These are phyloP conservation scores for Lepiota brunneoincarnata DNA, from an alignment of 768 basidiomycete genomes.

Conservation along the genomic window DNA sequence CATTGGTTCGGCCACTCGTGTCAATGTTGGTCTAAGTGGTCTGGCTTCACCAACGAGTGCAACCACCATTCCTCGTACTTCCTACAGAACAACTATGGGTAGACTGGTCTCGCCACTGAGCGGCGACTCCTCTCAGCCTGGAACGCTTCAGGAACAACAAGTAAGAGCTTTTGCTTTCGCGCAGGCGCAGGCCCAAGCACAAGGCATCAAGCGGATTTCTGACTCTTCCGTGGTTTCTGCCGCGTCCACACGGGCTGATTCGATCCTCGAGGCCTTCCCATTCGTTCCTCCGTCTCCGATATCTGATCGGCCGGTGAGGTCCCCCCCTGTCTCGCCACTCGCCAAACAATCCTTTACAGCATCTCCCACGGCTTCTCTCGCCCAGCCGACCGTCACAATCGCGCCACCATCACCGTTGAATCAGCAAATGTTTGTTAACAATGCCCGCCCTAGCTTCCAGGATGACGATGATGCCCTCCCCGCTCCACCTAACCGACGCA, in stretches of 20 bases:
- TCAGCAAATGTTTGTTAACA: slow-evolving; percentile 41
- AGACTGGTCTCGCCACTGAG: slow-evolving; percentile 52
- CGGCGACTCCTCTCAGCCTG: slow-evolving; percentile 20
- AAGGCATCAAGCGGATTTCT: slow-evolving; percentile 55
- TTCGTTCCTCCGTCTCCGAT: slow-evolving; percentile 90
- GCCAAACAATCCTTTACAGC: slow-evolving; percentile 51
- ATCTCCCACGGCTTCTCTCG: slow-evolving; percentile 58
- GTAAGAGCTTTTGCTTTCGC: slow-evolving; percentile 58
- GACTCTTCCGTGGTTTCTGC: slow-evolving; percentile 66
- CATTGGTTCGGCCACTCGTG: slow-evolving; percentile 63
- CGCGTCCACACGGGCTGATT: slow-evolving; percentile 74
- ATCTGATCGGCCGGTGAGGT: slow-evolving; percentile 73
- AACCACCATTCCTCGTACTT: slow-evolving; percentile 35
- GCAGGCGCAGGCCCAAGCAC: slow-evolving; percentile 57
- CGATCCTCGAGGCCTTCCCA: slow-evolving; percentile 83
- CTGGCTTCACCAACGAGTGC: slow-evolving; percentile 32
- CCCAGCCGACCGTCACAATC: slow-evolving; percentile 45
- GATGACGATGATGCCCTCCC: slow-evolving; percentile 32
- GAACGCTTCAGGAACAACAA: slow-evolving; percentile 63
- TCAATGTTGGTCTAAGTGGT: slow-evolving; percentile 54
- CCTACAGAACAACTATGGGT: slow-evolving; percentile 63
- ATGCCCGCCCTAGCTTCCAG: slow-evolving; percentile 9
- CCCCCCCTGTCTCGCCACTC: slow-evolving; percentile 73
- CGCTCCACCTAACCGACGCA: slow-evolving; percentile 57
- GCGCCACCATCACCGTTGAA: slow-evolving; percentile 55